A percentile compares a stretch with the other conserved stretches of the same genome.
These are phyloP conservation scores for Pleurozium schreberi DNA, from an alignment of 225 moss, liverwort and hornwort species.

Conservation along the genomic window DNA sequence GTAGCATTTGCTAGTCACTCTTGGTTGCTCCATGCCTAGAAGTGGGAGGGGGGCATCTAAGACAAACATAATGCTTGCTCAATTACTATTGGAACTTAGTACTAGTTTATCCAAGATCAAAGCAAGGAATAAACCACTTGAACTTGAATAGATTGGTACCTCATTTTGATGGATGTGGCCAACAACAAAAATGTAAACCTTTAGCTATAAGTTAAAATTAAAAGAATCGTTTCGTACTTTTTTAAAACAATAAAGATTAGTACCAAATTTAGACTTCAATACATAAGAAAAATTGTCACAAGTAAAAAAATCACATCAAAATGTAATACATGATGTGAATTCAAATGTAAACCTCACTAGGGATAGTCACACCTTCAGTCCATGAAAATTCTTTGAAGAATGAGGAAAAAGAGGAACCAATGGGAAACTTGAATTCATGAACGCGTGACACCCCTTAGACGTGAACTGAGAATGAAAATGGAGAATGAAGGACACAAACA, in stretches of 20 bases:
- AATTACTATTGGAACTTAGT: background rate
- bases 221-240: background rate
- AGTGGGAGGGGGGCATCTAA: accelerated
- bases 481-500: no score
- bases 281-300: background rate
- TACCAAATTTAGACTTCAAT: background rate
- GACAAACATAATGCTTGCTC: background rate
- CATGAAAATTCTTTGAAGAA: no score
- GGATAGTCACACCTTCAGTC: no score
- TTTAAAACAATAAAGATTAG: background rate
- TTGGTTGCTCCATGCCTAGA: background rate
- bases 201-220: no score
- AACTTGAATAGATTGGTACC: background rate
- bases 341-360: background rate
- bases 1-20: no score
- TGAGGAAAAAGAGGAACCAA: no score
- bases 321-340: background rate
- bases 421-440: no score
- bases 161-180: background rate
- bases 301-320: background rate
- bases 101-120: background rate
- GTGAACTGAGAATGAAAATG: no score
- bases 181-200: background rate
- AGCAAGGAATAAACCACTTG: background rate
- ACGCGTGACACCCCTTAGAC: no score